Evolutionary conservation across 257 asterid species (phyloP).

Genomic region (Gentiana dahurica): DNA sequence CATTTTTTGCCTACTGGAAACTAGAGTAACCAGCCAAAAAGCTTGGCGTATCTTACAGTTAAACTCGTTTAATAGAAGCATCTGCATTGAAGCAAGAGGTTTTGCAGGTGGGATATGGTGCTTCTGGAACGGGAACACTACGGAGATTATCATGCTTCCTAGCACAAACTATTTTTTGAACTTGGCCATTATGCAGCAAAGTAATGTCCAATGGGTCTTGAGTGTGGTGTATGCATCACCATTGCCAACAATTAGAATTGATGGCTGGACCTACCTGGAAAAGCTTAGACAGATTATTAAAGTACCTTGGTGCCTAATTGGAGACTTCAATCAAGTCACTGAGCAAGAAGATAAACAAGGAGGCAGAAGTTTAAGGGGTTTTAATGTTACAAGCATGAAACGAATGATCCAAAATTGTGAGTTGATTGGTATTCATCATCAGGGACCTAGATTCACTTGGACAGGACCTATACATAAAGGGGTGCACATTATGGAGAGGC

Average conservation of each 20-base stretch:
- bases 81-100: no score
- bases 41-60: no score
- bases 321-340: not conserved
- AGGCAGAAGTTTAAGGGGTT: not conserved
- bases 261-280: not conserved
- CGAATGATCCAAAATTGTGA: not conserved
- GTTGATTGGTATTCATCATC: not conserved
- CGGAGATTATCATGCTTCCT: no score
- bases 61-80: no score
- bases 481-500: not conserved
- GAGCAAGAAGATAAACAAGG: not conserved
- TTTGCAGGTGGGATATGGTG: no score
- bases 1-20: no score
- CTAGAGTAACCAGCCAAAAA: no score
- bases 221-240: not conserved
- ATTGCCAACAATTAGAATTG: not conserved
- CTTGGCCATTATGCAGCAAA: not conserved
- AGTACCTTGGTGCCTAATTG: not conserved
- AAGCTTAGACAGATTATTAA: not conserved
- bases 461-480: not conserved
- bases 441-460: not conserved
- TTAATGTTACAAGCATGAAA: not conserved
- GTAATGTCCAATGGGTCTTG: not conserved
- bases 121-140: no score
- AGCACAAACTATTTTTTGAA: no score